Evolutionary conservation across 1,139 yeast genomes (phyloP), one percentile per base, ranked within the genome.

Genomic region (Yamadazyma jaroonii): DNA sequence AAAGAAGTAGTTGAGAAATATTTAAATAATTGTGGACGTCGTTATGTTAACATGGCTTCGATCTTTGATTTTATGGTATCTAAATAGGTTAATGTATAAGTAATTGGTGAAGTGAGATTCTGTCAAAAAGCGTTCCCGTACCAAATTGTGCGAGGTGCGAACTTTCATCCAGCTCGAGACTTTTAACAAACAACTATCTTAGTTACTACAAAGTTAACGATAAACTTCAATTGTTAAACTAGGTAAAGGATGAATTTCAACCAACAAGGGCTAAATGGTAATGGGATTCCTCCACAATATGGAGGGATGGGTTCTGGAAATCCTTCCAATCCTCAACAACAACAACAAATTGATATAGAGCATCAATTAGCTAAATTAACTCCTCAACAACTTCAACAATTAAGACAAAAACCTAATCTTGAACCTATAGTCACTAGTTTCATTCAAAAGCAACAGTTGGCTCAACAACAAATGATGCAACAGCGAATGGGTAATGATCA

Each of bases 41-140:
- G 97, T 38, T 90, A 83, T 59, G 97, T 92, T 32, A 88, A 88
- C 54, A 82, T 92, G 88, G 82, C 83, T 7, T 69, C 79, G 25
- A 82, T 89, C 26, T 92, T 92, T 59, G 85, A 79, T 37, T 79
- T 79, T 39, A 67, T 73, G 75, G 49, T 32, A 10, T 23, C 31
- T 10, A 31, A 31, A 21, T 32, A 34, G 29, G 21, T 12, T 32
- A 12, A 13, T 31, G 34, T 32, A 32, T 23, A 32, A 17, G 12
- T 17, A 14, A 29, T 25, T 25, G 13, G 27, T 25, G 27, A n/a
- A n/a, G n/a, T n/a, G n/a, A n/a, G n/a, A n/a, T n/a, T n/a, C n/a
- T n/a, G 10, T 23, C 10, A 23, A 9, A 23, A 23, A 23, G 10
- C 25, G 32, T 30, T 17, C 15, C 13, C 5, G 9, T 22, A 31